phyloP scores from a whole-genome alignment of 2,329 filamentous ascomycete species.

The Paracorniculantispora psalliotae region DNA sequence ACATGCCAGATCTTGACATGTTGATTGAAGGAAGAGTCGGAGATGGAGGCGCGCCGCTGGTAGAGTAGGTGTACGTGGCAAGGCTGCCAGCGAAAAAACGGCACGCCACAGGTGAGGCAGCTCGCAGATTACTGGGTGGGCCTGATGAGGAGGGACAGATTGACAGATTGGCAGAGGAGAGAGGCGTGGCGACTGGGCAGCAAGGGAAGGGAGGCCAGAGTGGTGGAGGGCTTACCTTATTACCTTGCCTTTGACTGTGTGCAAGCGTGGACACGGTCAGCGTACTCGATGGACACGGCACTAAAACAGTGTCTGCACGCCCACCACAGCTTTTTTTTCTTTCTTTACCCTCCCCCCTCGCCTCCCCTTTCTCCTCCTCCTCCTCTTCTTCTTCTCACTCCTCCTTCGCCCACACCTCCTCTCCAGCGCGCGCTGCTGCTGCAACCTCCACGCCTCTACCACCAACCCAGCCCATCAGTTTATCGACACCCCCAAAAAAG shows the following conservation, averaged over 20 bases:
- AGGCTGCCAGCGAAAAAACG: not conserved
- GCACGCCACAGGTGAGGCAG: not conserved
- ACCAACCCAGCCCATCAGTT: conserved; percentile 8
- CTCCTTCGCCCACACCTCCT: conserved; percentile 19
- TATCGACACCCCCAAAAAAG: conserved; percentile 15
- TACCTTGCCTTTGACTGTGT: not conserved
- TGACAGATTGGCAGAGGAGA: not conserved
- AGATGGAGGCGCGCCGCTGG: too few species aligned
- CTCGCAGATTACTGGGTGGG: not conserved
- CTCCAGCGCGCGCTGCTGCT: not conserved
- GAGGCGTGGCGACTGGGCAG: not conserved
- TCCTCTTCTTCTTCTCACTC: conserved; percentile 31
- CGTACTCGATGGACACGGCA: too few species aligned
- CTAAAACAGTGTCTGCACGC: not conserved
- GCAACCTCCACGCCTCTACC: conserved; percentile 14
- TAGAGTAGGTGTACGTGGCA: too few species aligned
- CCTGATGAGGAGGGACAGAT: not conserved
- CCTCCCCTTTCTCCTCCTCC: conserved; percentile 20
- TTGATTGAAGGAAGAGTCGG: too few species aligned
- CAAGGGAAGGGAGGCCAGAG: not conserved
- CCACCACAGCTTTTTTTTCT: not conserved
- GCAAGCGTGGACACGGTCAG: not conserved
- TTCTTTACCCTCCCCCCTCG: conserved; percentile 16
- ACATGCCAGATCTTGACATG: too few species aligned
- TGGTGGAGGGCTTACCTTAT: too few species aligned